phyloP scores from a whole-genome alignment of 2,329 filamentous ascomycete genomes.

The Penicillium italicum region DNA sequence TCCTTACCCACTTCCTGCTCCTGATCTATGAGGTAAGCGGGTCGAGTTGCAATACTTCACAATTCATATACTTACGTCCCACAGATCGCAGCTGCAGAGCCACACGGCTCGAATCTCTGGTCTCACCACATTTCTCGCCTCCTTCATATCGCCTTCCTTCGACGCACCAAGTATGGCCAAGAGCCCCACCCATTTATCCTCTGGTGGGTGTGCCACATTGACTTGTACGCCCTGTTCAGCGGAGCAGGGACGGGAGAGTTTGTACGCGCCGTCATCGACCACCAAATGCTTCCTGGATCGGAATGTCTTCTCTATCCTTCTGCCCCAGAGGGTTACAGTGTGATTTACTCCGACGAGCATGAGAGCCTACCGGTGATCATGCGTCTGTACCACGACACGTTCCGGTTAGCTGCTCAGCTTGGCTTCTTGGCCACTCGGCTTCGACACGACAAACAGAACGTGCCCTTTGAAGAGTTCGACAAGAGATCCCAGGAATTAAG shows the following conservation, averaged over 20 bases:
- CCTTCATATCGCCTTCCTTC: conserved; percentile 48
- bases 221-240: conserved; percentile 54
- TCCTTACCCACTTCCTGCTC: conserved; percentile 56
- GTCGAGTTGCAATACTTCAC: background rate
- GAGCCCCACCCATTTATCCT: conserved; percentile 52
- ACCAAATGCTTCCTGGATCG: conserved; percentile 47
- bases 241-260: conserved; percentile 52
- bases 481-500: conserved; percentile 33
- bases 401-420: conserved; percentile 45
- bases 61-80: conserved; percentile 10
- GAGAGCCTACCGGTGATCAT: conserved; percentile 42
- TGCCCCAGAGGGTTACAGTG: conserved; percentile 32
- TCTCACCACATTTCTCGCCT: conserved; percentile 53
- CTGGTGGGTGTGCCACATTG: conserved; percentile 54
- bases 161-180: conserved; percentile 43
- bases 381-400: conserved; percentile 46
- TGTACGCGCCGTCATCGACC: conserved; percentile 46
- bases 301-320: conserved; percentile 39
- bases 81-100: conserved; percentile 47
- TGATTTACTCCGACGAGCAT: conserved; percentile 38
- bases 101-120: conserved; percentile 51
- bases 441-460: conserved; percentile 34
- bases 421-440: conserved; percentile 44
- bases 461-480: conserved; percentile 22
- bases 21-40: conserved; percentile 53